phyloP scores from a whole-genome alignment of 257 asterid species.

The Capsicum chinense region DNA sequence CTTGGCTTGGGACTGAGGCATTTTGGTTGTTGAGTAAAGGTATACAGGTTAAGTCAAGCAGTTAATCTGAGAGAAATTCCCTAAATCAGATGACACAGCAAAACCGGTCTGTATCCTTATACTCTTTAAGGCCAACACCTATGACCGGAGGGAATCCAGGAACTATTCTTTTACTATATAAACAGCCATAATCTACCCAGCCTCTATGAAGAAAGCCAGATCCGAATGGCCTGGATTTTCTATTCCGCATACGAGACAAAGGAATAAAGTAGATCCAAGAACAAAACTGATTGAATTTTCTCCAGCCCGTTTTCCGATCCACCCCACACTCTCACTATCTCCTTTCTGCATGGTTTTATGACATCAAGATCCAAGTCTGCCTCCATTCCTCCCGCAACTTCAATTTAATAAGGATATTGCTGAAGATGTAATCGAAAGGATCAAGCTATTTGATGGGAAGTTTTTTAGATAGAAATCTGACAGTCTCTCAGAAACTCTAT shows the following conservation, averaged over 20 bases:
- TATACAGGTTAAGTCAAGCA: neutral
- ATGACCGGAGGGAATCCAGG: neutral
- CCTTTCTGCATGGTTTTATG: constrained; percentile 17
- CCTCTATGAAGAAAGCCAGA: neutral
- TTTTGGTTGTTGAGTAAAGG: neutral
- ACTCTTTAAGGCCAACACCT: neutral
- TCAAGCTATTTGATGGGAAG: neutral
- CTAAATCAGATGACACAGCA: constrained; percentile 12
- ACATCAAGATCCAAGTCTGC: neutral
- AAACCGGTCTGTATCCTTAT: neutral
- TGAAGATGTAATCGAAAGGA: neutral
- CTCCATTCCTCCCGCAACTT: neutral
- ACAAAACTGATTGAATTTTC: neutral
- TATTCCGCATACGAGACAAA: neutral
- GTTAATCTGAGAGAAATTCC: neutral
- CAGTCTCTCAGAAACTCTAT: neutral
- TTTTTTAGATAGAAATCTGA: constrained; percentile 11
- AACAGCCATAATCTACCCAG: neutral
- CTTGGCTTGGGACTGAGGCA: neutral
- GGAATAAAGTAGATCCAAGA: constrained; percentile 15
- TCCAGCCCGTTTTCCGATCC: neutral
- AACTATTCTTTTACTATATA: neutral
- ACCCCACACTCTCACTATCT: constrained; percentile 11
- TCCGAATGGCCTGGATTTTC: neutral
- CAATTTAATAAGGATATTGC: neutral